Base-by-base conservation (phyloP, 2,329 filamentous ascomycete species). In the Mariannaea sp. region DNA sequence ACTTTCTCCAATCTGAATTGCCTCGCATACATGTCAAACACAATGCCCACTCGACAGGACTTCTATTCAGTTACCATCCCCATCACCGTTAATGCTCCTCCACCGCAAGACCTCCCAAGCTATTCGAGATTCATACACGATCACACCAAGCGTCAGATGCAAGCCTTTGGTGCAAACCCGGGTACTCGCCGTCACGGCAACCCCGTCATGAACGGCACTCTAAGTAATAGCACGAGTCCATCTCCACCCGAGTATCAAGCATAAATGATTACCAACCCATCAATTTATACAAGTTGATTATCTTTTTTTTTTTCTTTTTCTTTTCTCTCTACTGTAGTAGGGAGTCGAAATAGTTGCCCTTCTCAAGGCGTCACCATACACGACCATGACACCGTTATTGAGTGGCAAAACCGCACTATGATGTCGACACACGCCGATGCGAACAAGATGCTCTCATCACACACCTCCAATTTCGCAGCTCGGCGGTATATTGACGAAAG, bases 111-210 rank as follows among this genome's bases (percentile, higher is more conserved):
- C 59, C 77, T 81, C 58, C 79, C 78, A 5, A 80, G 70, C 44
- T 88, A 88, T 62, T 73, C 83, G 12, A 78, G 78, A 55, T 81
- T 77, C 51, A 87, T 88, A 80, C 82, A 84, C 65, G 77, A 80
- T 49, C 83, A 87, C 72, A 87, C 84, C 56, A 85, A 84, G 75
- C 75, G 78, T 50, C 84, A 86, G 68, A 85, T 88, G 81, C 82
- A 87, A 56, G 74, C 76, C 4, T 75, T 77, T 9, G 75, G 79
- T 1, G 63, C 66, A 20, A 56, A 54, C 26, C 52, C 50, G 7
- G 29, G 26, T 19, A 30, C 50, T 2, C 39, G 44, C 39, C 44
- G 40, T 20, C 50, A 49, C 16, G 39, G 16, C 6, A 22, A 32
- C 16, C 63, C 65, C 42, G 73, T 74, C 38, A 72, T 72, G 13